Evolutionary conservation across 73 alveolate species (phyloP).

Genomic region (Paramecium octaurelia): DNA sequence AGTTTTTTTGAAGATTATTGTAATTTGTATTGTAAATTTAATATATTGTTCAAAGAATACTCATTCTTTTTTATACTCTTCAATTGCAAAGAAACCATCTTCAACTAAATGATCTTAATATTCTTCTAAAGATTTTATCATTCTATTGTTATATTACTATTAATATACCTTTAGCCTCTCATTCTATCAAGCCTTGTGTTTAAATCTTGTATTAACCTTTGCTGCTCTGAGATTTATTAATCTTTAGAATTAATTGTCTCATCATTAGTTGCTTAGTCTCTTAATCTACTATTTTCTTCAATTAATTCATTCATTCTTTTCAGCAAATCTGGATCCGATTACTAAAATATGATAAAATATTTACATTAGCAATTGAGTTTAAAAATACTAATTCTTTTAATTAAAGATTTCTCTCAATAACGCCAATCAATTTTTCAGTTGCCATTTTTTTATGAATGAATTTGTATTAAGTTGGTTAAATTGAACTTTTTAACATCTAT

Average conservation of each 20-base stretch:
- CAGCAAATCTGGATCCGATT: slow-evolving; percentile 1
- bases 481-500: not conserved
- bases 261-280: not conserved
- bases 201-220: not conserved
- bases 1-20: not conserved
- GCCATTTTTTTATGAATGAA: slow-evolving; percentile 11
- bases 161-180: not conserved
- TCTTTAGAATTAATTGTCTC: not conserved
- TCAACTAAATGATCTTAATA: not conserved
- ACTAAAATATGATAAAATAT: not conserved
- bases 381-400: not conserved
- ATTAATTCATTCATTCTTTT: slow-evolving; percentile 9
- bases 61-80: not conserved
- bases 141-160: not conserved
- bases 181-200: not conserved
- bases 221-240: not conserved
- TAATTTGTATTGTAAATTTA: not conserved
- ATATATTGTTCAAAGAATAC: not conserved
- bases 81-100: not conserved
- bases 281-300: not conserved
- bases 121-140: not conserved
- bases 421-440: not conserved
- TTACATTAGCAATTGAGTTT: not conserved
- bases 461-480: not conserved
- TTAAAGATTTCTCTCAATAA: not conserved